phyloP scores from a whole-genome alignment of 495 filamentous ascomycete species.

The Penicillium lividum region DNA sequence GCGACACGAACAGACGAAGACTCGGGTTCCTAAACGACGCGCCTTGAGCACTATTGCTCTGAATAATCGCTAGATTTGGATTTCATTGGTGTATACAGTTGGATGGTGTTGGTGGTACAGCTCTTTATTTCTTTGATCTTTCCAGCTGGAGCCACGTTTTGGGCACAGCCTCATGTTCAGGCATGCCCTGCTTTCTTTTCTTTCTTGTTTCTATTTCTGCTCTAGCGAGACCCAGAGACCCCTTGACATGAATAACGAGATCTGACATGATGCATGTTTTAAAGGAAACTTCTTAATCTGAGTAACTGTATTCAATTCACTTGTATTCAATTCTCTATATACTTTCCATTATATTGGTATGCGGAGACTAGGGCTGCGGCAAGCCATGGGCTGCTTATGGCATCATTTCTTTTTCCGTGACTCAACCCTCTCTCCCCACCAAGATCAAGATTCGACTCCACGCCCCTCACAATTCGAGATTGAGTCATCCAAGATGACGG shows the following conservation, averaged over 20 bases:
- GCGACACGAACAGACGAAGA: slow-evolving; percentile 22
- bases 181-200: slow-evolving; percentile 6
- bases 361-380: slow-evolving; percentile 30
- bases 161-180: slow-evolving; percentile 12
- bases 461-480: slow-evolving; percentile 20
- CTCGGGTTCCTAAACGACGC: slow-evolving; percentile 31
- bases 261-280: slow-evolving; percentile 26
- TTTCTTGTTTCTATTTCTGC: slow-evolving; percentile 26
- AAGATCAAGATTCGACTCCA: slow-evolving; percentile 26
- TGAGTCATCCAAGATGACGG: slow-evolving; percentile 34
- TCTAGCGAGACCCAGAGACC: slow-evolving; percentile 23
- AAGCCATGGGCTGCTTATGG: slow-evolving; percentile 38
- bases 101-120: slow-evolving; percentile 26
- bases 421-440: slow-evolving; percentile 39
- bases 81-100: slow-evolving; percentile 25
- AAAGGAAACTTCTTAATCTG: neutral
- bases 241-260: slow-evolving; percentile 30
- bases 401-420: slow-evolving; percentile 41
- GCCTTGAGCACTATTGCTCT: slow-evolving; percentile 36
- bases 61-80: slow-evolving; percentile 34
- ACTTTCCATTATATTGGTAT: neutral
- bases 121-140: slow-evolving; percentile 8
- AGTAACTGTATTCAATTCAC: neutral
- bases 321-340: too few relatives aligned
- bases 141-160: slow-evolving; percentile 16